A percentile compares a stretch with the other conserved stretches of the same genome.
phyloP scores from a whole-genome alignment of 2,329 filamentous ascomycete species.

The Colletotrichum paranaense region DNA sequence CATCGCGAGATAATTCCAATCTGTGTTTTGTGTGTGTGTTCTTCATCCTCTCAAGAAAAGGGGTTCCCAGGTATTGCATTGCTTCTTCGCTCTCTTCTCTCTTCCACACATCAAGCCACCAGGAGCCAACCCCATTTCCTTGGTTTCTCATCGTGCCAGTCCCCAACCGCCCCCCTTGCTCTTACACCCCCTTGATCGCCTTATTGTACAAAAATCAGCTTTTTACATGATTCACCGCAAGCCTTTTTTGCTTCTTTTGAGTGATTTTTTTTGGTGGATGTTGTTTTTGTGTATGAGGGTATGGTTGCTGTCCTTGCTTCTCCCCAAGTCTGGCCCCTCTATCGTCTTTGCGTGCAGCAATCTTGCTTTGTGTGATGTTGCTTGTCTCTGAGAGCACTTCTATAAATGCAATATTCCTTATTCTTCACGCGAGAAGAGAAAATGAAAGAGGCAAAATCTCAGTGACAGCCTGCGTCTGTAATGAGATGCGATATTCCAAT shows the following conservation, averaged over 20 bases:
- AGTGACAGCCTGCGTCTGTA: conserved; percentile 39
- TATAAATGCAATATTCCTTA: conserved; percentile 33
- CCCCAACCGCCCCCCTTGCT: not conserved
- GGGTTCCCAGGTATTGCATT: not conserved
- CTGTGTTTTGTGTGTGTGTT: conserved; percentile 18
- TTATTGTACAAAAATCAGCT: conserved; percentile 36
- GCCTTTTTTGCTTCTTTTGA: conserved; percentile 16
- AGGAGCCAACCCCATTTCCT: not conserved
- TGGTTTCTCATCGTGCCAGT: not conserved
- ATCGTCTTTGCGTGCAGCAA: conserved; percentile 22
- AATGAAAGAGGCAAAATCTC: conserved; percentile 14
- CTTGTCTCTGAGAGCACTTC: conserved; percentile 29
- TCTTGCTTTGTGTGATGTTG: conserved; percentile 23
- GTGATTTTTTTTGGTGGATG: conserved; percentile 8
- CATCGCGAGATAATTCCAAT: conserved; percentile 32
- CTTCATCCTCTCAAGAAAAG: conserved; percentile 15
- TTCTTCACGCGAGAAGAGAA: conserved; percentile 10
- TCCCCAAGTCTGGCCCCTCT: conserved; percentile 16
- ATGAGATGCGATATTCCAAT: conserved; percentile 34
- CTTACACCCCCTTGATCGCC: conserved; percentile 5
- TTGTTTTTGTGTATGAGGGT: conserved; percentile 8
- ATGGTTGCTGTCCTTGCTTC: conserved; percentile 4
- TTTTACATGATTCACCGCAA: conserved; percentile 35
- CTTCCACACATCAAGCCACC: conserved; percentile 11
- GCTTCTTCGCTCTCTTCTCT: not conserved